Evolutionary conservation across 306 rosid species (phyloP).

Genomic region (Casuarina cunninghamiana): DNA sequence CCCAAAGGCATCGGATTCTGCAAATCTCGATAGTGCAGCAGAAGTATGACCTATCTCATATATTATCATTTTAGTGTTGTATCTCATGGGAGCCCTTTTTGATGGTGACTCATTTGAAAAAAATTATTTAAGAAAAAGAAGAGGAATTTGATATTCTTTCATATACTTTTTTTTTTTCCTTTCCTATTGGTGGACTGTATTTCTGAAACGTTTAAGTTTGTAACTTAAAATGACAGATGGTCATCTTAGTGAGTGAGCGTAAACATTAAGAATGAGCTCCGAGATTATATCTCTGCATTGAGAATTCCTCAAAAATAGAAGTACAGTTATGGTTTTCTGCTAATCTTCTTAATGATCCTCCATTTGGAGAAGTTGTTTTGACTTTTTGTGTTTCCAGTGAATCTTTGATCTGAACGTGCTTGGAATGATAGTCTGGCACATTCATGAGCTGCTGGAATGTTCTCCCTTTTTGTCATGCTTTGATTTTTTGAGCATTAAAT

Average conservation of each 20-base stretch:
- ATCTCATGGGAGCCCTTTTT: slow-evolving; percentile 14
- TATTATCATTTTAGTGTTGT: slow-evolving; percentile 1
- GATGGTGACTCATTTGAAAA: slow-evolving; percentile 13
- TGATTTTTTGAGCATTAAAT: not conserved
- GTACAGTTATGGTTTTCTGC: not conserved
- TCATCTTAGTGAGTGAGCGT: not conserved
- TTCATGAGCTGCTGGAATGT: not conserved
- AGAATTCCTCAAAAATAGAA: no score
- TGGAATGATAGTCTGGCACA: not conserved
- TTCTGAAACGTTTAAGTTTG: not conserved
- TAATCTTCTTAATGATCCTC: not conserved
- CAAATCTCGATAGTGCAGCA: slow-evolving; percentile 97
- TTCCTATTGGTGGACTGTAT: not conserved
- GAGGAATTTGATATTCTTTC: slow-evolving; percentile 15
- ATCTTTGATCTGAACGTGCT: not conserved
- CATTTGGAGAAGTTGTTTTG: not conserved
- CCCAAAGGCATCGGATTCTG: slow-evolving; percentile 92
- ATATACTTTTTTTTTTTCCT: not conserved
- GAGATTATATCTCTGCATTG: no score
- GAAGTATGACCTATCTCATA: slow-evolving; percentile 66
- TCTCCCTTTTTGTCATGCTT: not conserved
- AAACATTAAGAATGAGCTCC: not conserved
- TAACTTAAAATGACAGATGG: not conserved
- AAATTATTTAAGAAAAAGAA: slow-evolving; percentile 20
- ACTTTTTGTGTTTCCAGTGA: not conserved